Base-by-base conservation (phyloP, 108 stramenopile species). In the Nannochloropsis salina region DNA sequence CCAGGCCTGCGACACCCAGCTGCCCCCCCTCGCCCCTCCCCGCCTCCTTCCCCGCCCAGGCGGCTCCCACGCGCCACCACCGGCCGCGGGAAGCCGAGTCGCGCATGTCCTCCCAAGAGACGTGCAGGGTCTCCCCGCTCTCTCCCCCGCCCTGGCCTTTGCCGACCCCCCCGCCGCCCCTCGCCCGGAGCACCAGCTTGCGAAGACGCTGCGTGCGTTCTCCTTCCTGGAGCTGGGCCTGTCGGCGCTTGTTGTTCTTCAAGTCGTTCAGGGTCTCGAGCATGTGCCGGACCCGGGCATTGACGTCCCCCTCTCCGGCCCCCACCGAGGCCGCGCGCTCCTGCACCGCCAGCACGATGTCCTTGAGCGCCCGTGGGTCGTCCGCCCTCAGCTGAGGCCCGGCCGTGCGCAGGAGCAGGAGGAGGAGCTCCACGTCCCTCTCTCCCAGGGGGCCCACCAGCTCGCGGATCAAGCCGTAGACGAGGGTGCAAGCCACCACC, bases 1-100 rank as follows among this genome's bases (percentile, higher is more conserved):
- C 82, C 20, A 8, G 15, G 31, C 83, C 43, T 11, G 41, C 86
- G 42, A 40, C 43, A 22, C 44, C 88, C 11, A 2, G 41, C 41
- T 43, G 20, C 10, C 42, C 87, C 21, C 4, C n/a, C 80, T 20
- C 84, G 31, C 61, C 21, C 41, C 21, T 44, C 42, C 6, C 31
- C 31, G 12, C 79, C 5, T 20, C 43, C 5, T n/a, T 22, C 10
- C 96, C 96, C 81, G 94, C 92, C 96, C 96, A 97, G 1, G 94
- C 92, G 42, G 96, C 96, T 40, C 96, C 96, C 5, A 96, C 95
- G 83, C 92, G 94, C 96, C 96, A 97, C 95, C 96, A 97, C 61
- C 96, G 93, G 80, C 96, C 96, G 86, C 94, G 95, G 12, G 86
- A 86, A 45, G 94, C 94, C n/a, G 90, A 93, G 44, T 94, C 88